Base-by-base conservation (phyloP, 345 rosid species). In the Sonneratia caseolaris region DNA sequence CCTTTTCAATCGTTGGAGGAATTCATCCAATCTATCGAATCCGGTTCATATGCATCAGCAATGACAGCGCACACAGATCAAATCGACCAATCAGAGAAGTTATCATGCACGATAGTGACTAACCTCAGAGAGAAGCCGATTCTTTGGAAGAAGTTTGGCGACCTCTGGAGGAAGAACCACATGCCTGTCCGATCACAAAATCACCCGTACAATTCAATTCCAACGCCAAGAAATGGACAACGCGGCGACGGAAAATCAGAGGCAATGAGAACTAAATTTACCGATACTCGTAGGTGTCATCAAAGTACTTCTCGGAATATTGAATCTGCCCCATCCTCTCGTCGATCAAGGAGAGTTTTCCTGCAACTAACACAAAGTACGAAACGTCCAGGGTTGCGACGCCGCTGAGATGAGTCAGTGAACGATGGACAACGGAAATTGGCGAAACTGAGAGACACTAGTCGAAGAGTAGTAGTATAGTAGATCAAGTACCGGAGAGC, bases 241-340 rank as follows among this genome's bases (percentile, higher is more conserved):
- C 5, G 69, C 7, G 68, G 43, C 14, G 12, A 9, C 19, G 16
- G 49, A 69, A 70, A 22, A 15, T 37, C 1, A 49, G 37, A 2
- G 24, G 15, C 13, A 13, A 2, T 13, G 15, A 57, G 27, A 14
- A 5, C 37, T 1, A 59, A 38, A 37, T 62, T 68, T 18, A 93
- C 97, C 98, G 88, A 79, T 91, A 94, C 79, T 95, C 99, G 71
- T 81, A 85, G 62, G 89, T 85, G 79, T 95, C 99, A 38, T 95
- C 99, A 78, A 87, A 90, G 74, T 92, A 95, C 77, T 95, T 95
- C 82, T 95, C 99, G 0, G 99, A 95, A 87, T 95, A 95, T 79
- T 95, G 98, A 85, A 95, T 95, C 89, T 42, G 45, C 45, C 91
- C 98, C 99, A 95, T 95, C 69, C 57, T 49, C 57, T 68, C 32